Evolutionary conservation across 345 rosid species (phyloP), one percentile per base, ranked within the genome.

Genomic region (Linum lewisii): DNA sequence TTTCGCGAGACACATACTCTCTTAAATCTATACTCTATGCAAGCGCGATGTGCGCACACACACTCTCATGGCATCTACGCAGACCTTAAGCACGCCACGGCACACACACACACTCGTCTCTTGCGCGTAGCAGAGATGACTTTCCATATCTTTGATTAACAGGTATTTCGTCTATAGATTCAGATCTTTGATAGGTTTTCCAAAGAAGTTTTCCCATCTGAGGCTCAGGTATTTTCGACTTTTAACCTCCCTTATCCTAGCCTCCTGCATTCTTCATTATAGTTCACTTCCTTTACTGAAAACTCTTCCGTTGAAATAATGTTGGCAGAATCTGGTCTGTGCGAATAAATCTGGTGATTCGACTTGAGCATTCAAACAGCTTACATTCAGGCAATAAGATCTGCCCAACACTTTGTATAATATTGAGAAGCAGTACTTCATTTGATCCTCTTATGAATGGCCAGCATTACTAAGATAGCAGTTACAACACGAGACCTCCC

Each of bases 331-430:
- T 71, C 95, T 90, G 32, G 83, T 82, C 25, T 87, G 95, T 64
- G 91, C 94, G 20, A 90, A 90, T n/a, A 64, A 79, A 82, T 73
- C 70, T 85, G 77, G 94, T 84, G 66, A 78, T 87, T 56, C n/a
- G 97, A 90, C 66, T 79, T 75, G 77, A 90, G 97, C 81, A 84
- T 90, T 69, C 94, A 90, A 67, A 85, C 82, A 60, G 95, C 97
- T 56, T 90, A 90, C 62, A 79, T 90, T 68, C 89, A 87, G 53
- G 90, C 91, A 69, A 90, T 90, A 68, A 73, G 97, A 82, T 83
- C 82, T 18, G 95, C 95, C 14, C 93, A 84, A 49, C 88, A 83
- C 69, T 89, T 82, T 64, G 80, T 89, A 60, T 86, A 86, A n/a
- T 53, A 89, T 89, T 24, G 97, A 89, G 79, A 90, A 90, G 65